Percentiles rank a stretch among this genome's conserved stretches.
Evolutionary conservation across 1,284 basidiomycete genomes (phyloP).

Genomic region (Apiotrichum veenhuisii): DNA sequence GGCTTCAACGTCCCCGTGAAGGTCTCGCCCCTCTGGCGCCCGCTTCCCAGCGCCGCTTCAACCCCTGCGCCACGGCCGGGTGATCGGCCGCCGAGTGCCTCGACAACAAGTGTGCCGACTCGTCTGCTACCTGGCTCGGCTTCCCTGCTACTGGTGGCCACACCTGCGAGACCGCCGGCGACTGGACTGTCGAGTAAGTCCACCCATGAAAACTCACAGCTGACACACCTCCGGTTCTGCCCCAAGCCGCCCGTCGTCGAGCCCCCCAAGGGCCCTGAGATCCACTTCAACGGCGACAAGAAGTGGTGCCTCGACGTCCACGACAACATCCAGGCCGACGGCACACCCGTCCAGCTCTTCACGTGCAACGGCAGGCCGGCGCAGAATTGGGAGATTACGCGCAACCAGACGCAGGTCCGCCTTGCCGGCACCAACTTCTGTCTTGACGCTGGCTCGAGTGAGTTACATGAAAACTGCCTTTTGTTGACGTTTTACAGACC

Average conservation of each 20-base stretch:
- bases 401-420: slow-evolving; percentile 14
- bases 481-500: slow-evolving; percentile 1
- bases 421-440: slow-evolving; percentile 27
- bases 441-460: slow-evolving; percentile 16
- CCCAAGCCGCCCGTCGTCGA: neutral
- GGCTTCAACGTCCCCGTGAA: neutral
- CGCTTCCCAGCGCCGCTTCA: too few species aligned
- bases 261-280: neutral
- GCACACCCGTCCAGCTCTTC: slow-evolving; percentile 13
- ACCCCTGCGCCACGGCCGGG: neutral
- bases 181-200: neutral
- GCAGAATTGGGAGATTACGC: neutral
- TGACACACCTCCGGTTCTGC: neutral
- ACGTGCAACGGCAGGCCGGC: slow-evolving; percentile 1
- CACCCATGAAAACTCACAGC: neutral
- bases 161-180: neutral
- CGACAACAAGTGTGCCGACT: neutral
- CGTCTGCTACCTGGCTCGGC: neutral
- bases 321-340: slow-evolving; percentile 6
- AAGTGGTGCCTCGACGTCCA: slow-evolving; percentile 14
- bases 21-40: too few species aligned
- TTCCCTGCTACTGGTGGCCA: neutral
- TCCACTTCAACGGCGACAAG: slow-evolving; percentile 10
- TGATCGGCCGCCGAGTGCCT: neutral
- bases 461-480: neutral